Conservation (phyloP, 2,329 filamentous ascomycete genomes). For the Xylaria sp. region DNA sequence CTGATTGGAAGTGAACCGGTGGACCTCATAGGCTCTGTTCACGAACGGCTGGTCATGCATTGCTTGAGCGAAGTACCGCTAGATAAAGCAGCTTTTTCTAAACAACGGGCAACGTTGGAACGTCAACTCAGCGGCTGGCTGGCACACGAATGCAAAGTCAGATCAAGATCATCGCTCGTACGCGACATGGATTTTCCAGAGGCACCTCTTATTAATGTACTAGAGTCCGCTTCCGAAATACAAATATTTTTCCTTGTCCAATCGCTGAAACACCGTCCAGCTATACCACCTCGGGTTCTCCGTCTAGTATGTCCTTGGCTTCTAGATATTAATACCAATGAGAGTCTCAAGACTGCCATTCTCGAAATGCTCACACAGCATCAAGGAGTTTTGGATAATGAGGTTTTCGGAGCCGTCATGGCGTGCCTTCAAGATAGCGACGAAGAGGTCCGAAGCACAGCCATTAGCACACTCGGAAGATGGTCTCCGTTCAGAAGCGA, state of each 20-base stretch:
- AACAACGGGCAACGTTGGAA: background rate
- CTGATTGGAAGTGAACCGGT: background rate
- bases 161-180: background rate
- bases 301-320: background rate
- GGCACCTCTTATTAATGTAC: background rate
- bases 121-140: background rate
- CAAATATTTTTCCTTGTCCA: background rate
- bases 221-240: background rate
- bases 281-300: background rate
- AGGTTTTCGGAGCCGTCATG: background rate
- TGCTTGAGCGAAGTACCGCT: constrained; percentile 9
- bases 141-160: background rate
- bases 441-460: background rate
- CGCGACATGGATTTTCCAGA: background rate
- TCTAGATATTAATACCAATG: background rate
- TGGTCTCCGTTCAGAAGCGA: constrained; percentile 3
- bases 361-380: background rate
- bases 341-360: background rate
- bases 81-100: background rate
- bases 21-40: background rate
- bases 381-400: background rate
- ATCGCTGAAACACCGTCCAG: background rate
- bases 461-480: background rate
- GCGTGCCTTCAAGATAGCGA: background rate
- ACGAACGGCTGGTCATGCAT: constrained; percentile 9